Evolutionary conservation across 1,284 basidiomycete species (phyloP).

Genomic region (Malassezia obtusa): DNA sequence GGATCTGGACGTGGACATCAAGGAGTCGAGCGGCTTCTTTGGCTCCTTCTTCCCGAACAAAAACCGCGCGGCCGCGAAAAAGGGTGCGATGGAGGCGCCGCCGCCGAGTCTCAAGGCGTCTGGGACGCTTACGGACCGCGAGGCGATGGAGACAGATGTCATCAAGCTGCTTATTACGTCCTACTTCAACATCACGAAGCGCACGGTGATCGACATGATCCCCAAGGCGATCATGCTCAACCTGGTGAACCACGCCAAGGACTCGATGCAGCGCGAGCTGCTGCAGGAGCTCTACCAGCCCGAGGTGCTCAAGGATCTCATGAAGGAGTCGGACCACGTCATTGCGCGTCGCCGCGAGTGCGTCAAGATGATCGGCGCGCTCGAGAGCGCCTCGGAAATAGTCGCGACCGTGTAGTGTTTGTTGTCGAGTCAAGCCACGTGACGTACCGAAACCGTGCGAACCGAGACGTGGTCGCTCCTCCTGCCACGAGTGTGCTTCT

Average conservation of each 20-base stretch:
- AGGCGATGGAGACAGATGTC: slow-evolving; percentile 96
- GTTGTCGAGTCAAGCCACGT: not conserved
- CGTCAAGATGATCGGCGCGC: slow-evolving; percentile 46
- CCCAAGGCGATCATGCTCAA: slow-evolving; percentile 85
- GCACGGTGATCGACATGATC: slow-evolving; percentile 99
- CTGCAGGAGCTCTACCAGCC: slow-evolving; percentile 51
- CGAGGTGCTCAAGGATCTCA: slow-evolving; percentile 42
- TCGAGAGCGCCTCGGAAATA: slow-evolving; percentile 45
- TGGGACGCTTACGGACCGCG: slow-evolving; percentile 82
- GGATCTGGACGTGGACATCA: slow-evolving; percentile 80
- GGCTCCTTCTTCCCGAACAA: slow-evolving; percentile 76
- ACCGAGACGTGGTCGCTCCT: not conserved
- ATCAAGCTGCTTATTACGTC: slow-evolving; percentile 61
- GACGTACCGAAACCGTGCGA: not conserved
- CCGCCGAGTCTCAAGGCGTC: slow-evolving; percentile 85
- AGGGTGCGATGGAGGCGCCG: slow-evolving; percentile 73
- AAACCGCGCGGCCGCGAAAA: slow-evolving; percentile 55
- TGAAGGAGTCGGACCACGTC: slow-evolving; percentile 47
- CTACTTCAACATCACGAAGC: slow-evolving; percentile 61
- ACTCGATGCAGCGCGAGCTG: slow-evolving; percentile 79
- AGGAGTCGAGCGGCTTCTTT: slow-evolving; percentile 79
- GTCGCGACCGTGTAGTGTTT: slow-evolving; percentile 37
- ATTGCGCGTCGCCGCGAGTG: slow-evolving; percentile 44
- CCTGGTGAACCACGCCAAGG: slow-evolving; percentile 82
- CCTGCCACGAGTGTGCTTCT: not conserved